These are phyloP conservation scores for Solanum hybrid DNA, from an alignment of 305 asterid genomes.

Conservation along the genomic window DNA sequence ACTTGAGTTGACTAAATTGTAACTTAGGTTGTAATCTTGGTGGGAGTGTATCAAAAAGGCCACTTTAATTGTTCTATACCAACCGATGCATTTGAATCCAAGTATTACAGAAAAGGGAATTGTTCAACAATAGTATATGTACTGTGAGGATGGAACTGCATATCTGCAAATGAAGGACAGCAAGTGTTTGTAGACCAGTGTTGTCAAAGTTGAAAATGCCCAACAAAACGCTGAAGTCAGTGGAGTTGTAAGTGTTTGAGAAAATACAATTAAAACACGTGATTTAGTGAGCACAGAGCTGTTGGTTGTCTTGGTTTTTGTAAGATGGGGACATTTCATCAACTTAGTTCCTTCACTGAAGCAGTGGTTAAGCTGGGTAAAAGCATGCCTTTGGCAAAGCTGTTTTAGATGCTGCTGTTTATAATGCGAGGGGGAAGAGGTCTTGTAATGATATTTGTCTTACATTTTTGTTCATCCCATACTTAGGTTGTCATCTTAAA, in stretches of 20 bases:
- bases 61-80: not conserved
- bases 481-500: not conserved
- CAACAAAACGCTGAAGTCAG: not conserved
- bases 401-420: not conserved
- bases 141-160: not conserved
- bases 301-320: not conserved
- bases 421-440: not conserved
- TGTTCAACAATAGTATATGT: not conserved
- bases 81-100: not conserved
- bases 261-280: not conserved
- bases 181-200: not conserved
- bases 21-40: not conserved
- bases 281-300: slow-evolving; percentile 1
- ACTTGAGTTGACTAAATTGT: not conserved
- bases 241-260: not conserved
- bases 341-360: not conserved
- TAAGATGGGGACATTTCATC: not conserved
- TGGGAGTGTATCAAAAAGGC: not conserved
- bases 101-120: not conserved
- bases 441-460: not conserved
- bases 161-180: not conserved
- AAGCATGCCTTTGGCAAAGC: not conserved
- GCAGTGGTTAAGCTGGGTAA: not conserved
- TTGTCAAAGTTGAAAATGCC: not conserved
- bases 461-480: not conserved